Base-by-base conservation (phyloP, 306 rosid species). In the Trifolium subterraneum region DNA sequence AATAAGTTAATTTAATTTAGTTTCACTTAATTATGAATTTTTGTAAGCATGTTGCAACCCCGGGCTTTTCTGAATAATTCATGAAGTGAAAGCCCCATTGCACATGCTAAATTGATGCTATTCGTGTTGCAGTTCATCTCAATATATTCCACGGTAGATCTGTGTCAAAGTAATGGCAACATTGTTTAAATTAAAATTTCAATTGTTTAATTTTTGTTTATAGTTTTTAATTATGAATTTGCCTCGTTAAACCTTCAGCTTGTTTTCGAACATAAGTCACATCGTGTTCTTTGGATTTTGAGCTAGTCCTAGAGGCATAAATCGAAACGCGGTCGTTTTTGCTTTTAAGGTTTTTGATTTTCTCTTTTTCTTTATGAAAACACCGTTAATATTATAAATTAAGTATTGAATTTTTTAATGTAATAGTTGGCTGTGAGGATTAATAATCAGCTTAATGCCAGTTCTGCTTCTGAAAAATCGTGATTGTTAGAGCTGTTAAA, bases 391-490 rank as follows among this genome's bases (percentile, higher is more conserved):
- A 86, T 8, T 0, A 16, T 15, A 14, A 12, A 2, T 23, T 4
- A 9, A 16, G 2, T 64, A 4, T 27, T 3, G 25, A 0, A 10
- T 15, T 27, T 39, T 10, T 35, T 35, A 36, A 10, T 7, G 8
- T 36, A 0, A 5, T 44, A 2, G 2, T 74, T 41, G 85, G 92
- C 97, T 0, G 63, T 91, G 96, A 91, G 16, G 97, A 91, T 81
- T 0, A 59, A 39, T 1, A 12, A 59, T 61, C 98, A 93, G 93
- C 98, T 93, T 89, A 69, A 83, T 68, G 98, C 97, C 97, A 90
- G 98, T 93, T 93, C 98, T 93, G 98, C 98, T 90, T 86, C 98
- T 80, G 97, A 90, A 54, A 61, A 75, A 22, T 80, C 71, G 70
- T 93, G 98, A 93, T 85, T 23, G 97, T 86, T 66, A 90, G 79